Base-by-base conservation (phyloP, 2,329 filamentous ascomycete species). In the Fusarium floridanum region DNA sequence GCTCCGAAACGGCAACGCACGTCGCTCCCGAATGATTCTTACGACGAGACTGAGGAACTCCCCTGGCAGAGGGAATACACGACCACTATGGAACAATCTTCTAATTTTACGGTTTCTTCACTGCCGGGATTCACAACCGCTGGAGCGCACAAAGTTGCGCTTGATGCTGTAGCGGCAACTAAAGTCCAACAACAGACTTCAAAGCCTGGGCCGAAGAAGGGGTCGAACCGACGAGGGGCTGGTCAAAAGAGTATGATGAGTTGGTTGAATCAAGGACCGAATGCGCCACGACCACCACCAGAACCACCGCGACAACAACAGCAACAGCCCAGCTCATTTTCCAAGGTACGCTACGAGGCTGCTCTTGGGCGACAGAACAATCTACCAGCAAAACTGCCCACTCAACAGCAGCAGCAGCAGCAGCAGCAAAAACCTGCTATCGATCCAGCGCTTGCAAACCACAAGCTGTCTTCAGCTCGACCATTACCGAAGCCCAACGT, bases 121-220 rank as follows among this genome's bases (percentile, higher is more conserved):
- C 82, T 89, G 10, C 84, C 88, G 0, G 91, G 89, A 0, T 94
- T 94, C 73, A 90, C 89, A n/a, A 89, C 89, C 11, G 90, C 91
- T 3, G 86, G 87, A 11, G 84, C 87, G 22, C 90, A 92, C 74
- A 87, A 86, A 62, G 82, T 83, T 3, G 82, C 80, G 10, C 79
- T 87, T 29, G 71, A 78, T 22, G 78, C 76, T 3, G 75, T 66
- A 16, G 64, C 74, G 14, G 72, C 77, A 6, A 60, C 66, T 45
- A 70, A 72, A 39, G 64, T 74, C 11, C 78, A 75, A 39, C 32
- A 57, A 5, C 39, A 66, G 1, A 64, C 60, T 17, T 72, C 75
- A 20, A 79, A 79, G 32, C 45, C 68, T n/a, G 63, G 68, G 10
- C 27, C 62, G n/a, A 77, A 74, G 59, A 77, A 77, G 59, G 75